A percentile compares a stretch with the other conserved stretches of the same genome.
These are phyloP conservation scores for Eutrema japonicum DNA, from an alignment of 345 rosid species.

Conservation along the genomic window DNA sequence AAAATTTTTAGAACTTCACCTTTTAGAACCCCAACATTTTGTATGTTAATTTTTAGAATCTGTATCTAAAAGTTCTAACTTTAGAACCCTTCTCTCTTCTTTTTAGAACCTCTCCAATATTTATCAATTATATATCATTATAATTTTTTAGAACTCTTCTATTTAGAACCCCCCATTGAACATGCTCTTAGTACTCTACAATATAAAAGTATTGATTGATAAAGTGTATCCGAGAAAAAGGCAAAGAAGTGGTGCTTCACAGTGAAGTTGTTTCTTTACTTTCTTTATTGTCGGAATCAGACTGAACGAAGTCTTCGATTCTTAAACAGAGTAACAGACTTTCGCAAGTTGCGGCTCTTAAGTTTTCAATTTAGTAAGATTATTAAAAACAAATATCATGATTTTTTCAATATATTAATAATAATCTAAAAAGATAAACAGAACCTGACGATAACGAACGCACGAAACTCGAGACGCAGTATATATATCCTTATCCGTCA, in stretches of 20 bases:
- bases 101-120: too few species aligned
- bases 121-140: too few species aligned
- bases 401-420: neutral
- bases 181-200: neutral
- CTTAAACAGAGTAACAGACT: conserved; percentile 25
- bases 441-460: conserved; percentile 39
- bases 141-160: too few species aligned
- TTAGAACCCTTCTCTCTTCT: too few species aligned
- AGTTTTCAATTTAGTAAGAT: neutral
- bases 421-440: conserved; percentile 11
- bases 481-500: conserved; percentile 33
- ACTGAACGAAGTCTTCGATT: conserved; percentile 31
- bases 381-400: conserved; percentile 14
- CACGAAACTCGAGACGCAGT: conserved; percentile 14
- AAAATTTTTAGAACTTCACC: too few species aligned
- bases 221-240: conserved; percentile 9
- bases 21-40: too few species aligned
- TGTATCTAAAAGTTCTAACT: too few species aligned
- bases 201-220: conserved; percentile 4
- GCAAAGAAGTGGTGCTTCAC: conserved; percentile 34
- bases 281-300: conserved; percentile 42
- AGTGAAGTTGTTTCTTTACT: conserved; percentile 31
- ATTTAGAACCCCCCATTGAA: too few species aligned
- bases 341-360: conserved; percentile 43
- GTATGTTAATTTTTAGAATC: too few species aligned